These are phyloP conservation scores for Stentor coeruleus DNA, from an alignment of 73 alveolate species.

Conservation along the genomic window DNA sequence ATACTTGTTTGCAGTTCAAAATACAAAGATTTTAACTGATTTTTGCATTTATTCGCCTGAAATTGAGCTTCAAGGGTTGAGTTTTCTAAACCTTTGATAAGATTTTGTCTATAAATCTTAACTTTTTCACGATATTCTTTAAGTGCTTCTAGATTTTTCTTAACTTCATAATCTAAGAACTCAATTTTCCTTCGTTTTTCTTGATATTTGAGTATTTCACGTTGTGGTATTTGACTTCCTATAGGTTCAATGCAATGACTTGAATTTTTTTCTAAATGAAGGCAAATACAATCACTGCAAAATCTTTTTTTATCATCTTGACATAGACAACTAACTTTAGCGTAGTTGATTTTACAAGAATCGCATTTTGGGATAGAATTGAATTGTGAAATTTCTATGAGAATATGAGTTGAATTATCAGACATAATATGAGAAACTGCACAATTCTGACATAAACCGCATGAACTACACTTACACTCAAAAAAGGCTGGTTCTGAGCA, in stretches of 20 bases:
- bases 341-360: background rate
- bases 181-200: background rate
- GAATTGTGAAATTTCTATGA: background rate
- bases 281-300: background rate
- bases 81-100: background rate
- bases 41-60: background rate
- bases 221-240: background rate
- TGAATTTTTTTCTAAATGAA: background rate
- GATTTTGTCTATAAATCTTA: background rate
- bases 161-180: background rate
- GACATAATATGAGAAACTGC: background rate
- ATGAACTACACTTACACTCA: background rate
- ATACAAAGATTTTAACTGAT: too few species aligned
- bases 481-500: background rate
- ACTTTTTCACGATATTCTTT: background rate
- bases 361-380: background rate
- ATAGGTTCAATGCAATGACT: background rate
- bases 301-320: background rate
- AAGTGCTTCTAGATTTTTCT: background rate
- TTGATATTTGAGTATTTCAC: background rate
- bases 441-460: background rate
- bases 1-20: background rate
- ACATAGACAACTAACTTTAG: background rate
- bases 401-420: background rate
- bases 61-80: background rate